Percentiles rank a stretch among this genome's conserved stretches.
Evolutionary conservation across 257 asterid species (phyloP).

Genomic region (Solanum sejunctum): DNA sequence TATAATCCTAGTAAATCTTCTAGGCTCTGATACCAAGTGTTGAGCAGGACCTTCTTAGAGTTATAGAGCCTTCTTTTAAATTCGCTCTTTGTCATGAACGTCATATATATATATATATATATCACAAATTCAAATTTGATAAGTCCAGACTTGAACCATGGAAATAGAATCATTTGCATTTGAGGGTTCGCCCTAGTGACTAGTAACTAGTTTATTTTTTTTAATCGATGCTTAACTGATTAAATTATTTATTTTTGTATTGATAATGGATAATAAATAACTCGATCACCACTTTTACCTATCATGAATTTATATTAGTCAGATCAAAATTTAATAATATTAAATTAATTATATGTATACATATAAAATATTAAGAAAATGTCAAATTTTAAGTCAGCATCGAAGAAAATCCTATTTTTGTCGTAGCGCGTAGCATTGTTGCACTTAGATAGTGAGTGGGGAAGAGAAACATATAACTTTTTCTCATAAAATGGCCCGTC

Average conservation of each 20-base stretch:
- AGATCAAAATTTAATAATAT: neutral
- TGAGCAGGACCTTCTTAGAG: too few relatives aligned
- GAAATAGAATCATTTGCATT: neutral
- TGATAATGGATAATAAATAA: neutral
- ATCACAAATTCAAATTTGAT: neutral
- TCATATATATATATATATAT: too few relatives aligned
- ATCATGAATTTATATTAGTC: neutral
- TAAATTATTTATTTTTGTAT: neutral
- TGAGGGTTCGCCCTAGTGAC: neutral
- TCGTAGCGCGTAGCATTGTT: constrained; percentile 4
- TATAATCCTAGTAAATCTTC: too few relatives aligned
- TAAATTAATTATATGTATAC: neutral
- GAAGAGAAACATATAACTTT: neutral
- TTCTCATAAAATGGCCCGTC: constrained; percentile 8
- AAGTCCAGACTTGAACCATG: fast-evolving
- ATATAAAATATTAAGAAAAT: neutral
- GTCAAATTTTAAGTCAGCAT: neutral
- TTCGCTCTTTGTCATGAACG: neutral
- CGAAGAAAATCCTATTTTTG: neutral
- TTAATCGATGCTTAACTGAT: fast-evolving
- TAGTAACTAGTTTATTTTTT: neutral
- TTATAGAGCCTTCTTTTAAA: neutral
- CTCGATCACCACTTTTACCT: neutral
- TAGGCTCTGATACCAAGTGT: too few relatives aligned
- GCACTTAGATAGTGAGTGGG: constrained; percentile 6